A percentile compares a stretch with the other conserved stretches of the same genome.
These are phyloP conservation scores for Diaporthe humulicola DNA, from an alignment of 2,329 filamentous ascomycete species.

Conservation along the genomic window DNA sequence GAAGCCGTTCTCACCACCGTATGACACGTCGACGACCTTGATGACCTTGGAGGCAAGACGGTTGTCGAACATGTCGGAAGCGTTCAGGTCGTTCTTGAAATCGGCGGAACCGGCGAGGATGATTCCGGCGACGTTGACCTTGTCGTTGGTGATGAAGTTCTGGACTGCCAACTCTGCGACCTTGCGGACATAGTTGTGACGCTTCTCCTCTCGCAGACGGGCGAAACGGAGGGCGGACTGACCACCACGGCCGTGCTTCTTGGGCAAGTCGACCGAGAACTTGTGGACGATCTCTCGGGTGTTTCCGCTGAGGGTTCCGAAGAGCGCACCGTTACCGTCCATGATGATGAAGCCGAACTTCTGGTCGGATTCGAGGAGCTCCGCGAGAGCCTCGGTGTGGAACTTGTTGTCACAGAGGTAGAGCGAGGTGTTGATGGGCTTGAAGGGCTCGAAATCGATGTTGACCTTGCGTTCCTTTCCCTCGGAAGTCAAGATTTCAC, in stretches of 20 bases:
- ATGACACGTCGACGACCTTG: slow-evolving; percentile 99
- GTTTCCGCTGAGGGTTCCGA: slow-evolving; percentile 96
- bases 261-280: slow-evolving; percentile 97
- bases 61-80: slow-evolving; percentile 95
- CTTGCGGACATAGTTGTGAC: slow-evolving; percentile 99
- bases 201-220: slow-evolving; percentile 99
- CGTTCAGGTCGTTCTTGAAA: slow-evolving; percentile 99
- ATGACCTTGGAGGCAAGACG: slow-evolving; percentile 96
- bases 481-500: slow-evolving; percentile 99
- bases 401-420: slow-evolving; percentile 99
- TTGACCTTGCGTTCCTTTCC: slow-evolving; percentile 99
- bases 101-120: slow-evolving; percentile 97
- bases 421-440: slow-evolving; percentile 99
- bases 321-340: slow-evolving; percentile 98
- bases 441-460: slow-evolving; percentile 99
- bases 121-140: slow-evolving; percentile 95
- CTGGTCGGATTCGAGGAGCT: slow-evolving; percentile 97
- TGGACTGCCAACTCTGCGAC: slow-evolving; percentile 98
- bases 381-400: slow-evolving; percentile 96
- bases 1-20: slow-evolving; percentile 99
- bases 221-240: slow-evolving; percentile 99
- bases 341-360: slow-evolving; percentile 99
- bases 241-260: slow-evolving; percentile 99
- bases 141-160: slow-evolving; percentile 98
- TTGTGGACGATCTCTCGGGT: slow-evolving; percentile 98